Evolutionary conservation across 1,284 basidiomycete genomes (phyloP).

Genomic region (Ceratobasidium sp.): DNA sequence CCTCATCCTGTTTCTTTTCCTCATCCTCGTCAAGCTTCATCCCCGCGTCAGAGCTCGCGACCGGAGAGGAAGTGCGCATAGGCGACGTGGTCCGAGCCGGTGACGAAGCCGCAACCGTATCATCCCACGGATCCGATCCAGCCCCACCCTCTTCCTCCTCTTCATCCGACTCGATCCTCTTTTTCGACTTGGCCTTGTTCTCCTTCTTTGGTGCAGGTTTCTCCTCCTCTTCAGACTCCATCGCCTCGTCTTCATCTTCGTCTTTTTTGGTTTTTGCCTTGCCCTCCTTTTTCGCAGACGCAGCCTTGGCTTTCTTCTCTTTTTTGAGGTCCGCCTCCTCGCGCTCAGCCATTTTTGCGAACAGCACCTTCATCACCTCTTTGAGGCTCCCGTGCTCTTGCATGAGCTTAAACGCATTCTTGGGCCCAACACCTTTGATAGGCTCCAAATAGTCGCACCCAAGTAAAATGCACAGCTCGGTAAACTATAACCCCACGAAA

Average conservation of each 20-base stretch:
- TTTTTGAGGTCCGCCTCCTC: conserved; percentile 53
- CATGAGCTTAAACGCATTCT: conserved; percentile 94
- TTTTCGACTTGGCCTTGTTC: conserved; percentile 40
- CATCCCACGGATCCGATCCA: conserved; percentile 36
- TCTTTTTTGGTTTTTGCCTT: conserved; percentile 49
- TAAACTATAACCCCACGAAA: conserved; percentile 71
- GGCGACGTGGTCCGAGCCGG: conserved; percentile 28
- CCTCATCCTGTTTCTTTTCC: conserved; percentile 66
- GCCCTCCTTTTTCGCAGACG: conserved; percentile 51
- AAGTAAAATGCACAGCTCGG: conserved; percentile 95
- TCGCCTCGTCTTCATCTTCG: conserved; percentile 48
- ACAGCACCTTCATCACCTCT: conserved; percentile 83
- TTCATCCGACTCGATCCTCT: conserved; percentile 44
- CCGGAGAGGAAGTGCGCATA: conserved; percentile 17
- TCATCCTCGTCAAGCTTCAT: conserved; percentile 48
- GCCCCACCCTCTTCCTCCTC: conserved; percentile 12
- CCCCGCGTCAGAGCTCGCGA: conserved; percentile 31
- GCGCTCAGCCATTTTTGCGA: conserved; percentile 73
- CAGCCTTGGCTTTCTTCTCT: conserved; percentile 53
- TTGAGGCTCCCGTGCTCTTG: conserved; percentile 87
- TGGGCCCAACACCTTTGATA: conserved; percentile 94
- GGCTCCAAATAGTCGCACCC: conserved; percentile 99
- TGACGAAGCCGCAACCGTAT: conserved; percentile 24
- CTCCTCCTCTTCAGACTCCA: conserved; percentile 40
- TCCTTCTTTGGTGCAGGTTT: conserved; percentile 49